Evolutionary conservation across 2,329 filamentous ascomycete species (phyloP), one percentile per base, ranked within the genome.

Genomic region (Lecanicillium sp.): DNA sequence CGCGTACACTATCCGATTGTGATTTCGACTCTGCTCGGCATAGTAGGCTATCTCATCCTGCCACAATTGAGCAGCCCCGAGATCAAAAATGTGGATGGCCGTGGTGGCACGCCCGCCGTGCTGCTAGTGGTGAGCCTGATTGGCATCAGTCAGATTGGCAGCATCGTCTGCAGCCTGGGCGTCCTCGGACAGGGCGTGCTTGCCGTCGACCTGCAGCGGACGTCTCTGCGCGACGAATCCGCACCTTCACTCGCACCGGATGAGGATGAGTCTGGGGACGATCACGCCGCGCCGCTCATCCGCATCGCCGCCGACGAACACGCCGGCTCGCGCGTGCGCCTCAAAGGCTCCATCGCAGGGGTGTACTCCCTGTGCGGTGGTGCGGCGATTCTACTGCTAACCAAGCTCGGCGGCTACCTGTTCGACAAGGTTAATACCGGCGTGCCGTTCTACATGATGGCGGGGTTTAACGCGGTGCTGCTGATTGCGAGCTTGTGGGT

Each of bases 401-500:
- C 93, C 0, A 98, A 98, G 67, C 65, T 93, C 4, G 93, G 93
- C 11, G 93, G 93, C 0, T 79, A 81, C 30, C 67, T 96, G 40
- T 98, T 97, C 60, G 93, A 98, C 64, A 74, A 67, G 17, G 70
- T 83, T 45, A 84, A 83, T 1, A 75, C 76, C 2, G 86, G 87
- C 0, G 86, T 87, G 10, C 93, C 93, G 1, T 97, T 98, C 63
- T 95, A 90, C 62, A 84, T 97, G 75, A 91, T 98, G 84, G 90
- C 90, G 0, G 71, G 72, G 0, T 97, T 97, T 63, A 97, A 97
- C 62, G 86, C 68, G 0, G 54, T 88, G 1, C 65, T 96, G 47
- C 69, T 94, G 11, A 60, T 81, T 6, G 75, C 72, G 14, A 77
- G 71, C 50, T 51, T 81, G 45, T 64, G 63, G 4, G 71, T 81